phyloP scores from a whole-genome alignment of 331 rosid species.

The Quercus phellos region DNA sequence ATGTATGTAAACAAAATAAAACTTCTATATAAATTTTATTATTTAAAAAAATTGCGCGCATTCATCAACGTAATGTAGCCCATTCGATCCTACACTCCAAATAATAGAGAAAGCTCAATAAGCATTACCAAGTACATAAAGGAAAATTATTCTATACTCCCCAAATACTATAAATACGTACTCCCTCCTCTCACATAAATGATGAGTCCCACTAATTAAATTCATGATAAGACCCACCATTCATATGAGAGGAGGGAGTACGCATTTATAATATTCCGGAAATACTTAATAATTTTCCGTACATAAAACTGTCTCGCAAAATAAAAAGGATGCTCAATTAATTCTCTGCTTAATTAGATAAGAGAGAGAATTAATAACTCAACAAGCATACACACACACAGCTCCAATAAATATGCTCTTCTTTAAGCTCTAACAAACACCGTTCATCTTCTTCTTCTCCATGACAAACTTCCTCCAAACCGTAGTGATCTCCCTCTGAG shows the following conservation, averaged over 20 bases:
- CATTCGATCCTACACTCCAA: neutral
- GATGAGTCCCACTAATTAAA: no score
- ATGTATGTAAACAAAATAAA: no score
- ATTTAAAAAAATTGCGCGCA: no score
- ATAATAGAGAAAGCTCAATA: neutral
- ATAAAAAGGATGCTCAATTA: neutral
- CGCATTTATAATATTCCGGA: no score
- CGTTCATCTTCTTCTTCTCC: conserved; percentile 71
- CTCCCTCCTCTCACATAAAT: no score
- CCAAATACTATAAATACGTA: no score
- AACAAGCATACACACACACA: neutral
- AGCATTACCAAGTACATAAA: neutral
- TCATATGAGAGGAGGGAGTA: no score
- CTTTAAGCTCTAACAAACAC: conserved; percentile 45
- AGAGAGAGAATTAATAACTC: neutral
- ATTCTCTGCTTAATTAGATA: neutral
- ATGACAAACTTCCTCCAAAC: conserved; percentile 70
- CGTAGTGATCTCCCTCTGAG: conserved; percentile 61
- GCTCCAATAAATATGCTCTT: conserved; percentile 1
- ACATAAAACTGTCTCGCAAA: neutral
- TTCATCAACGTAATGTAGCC: neutral
- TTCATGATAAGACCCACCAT: no score
- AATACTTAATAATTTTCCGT: no score
- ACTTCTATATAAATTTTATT: no score
- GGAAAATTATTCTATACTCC: no score